Evolutionary conservation across 345 rosid species (phyloP).

Genomic region (Carallia pectinifolia): DNA sequence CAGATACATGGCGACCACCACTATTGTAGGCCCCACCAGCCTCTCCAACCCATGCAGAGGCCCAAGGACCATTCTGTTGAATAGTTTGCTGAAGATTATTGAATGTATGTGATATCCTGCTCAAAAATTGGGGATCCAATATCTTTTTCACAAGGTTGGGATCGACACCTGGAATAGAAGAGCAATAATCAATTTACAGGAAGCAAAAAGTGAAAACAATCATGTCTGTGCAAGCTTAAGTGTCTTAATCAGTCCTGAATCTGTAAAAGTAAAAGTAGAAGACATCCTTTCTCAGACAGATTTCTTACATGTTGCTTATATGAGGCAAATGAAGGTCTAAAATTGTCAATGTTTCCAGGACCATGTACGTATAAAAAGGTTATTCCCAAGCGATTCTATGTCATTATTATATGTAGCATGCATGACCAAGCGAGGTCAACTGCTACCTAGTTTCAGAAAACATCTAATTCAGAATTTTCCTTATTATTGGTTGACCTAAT

Average conservation of each 20-base stretch:
- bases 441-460: background rate
- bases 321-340: background rate
- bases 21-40: slow-evolving; percentile 98
- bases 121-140: slow-evolving; percentile 66
- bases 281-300: background rate
- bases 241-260: background rate
- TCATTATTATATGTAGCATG: background rate
- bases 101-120: slow-evolving; percentile 55
- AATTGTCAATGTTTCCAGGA: background rate
- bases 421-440: background rate
- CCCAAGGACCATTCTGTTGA: slow-evolving; percentile 69
- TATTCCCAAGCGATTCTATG: background rate
- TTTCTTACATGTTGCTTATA: background rate
- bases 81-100: slow-evolving; percentile 51
- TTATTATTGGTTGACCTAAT: background rate
- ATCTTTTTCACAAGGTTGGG: slow-evolving; percentile 69
- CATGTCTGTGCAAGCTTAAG: background rate
- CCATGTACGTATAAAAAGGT: background rate
- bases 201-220: background rate
- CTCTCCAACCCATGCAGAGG: slow-evolving; percentile 98
- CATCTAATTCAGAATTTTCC: background rate
- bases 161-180: slow-evolving; percentile 63
- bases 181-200: slow-evolving; percentile 3
- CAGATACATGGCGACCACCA: slow-evolving; percentile 79
- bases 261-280: background rate